Base-by-base conservation (phyloP, 2,329 filamentous ascomycete species). In the Cephalotrichum gorgonifer region DNA sequence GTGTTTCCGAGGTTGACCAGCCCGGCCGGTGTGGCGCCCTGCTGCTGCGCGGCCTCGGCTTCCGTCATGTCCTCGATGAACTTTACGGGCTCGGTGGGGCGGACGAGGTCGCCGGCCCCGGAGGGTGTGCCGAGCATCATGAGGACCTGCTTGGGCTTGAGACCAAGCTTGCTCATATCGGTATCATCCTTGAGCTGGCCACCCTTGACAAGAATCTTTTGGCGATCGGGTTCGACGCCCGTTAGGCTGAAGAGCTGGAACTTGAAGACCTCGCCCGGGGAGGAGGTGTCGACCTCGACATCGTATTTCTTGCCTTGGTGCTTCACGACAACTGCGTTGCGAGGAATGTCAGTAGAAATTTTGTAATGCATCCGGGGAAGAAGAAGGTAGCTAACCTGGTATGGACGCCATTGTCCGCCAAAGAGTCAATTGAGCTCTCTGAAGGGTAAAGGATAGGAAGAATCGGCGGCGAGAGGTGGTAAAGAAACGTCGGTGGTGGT, bases 1-100 rank as follows among this genome's bases (percentile, higher is more conserved):
- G 94, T 98, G 67, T 98, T 98, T 57, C 94, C 93, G 53, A 96
- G 73, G 62, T 98, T 98, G 63, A 86, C 78, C 53, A 98, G 72
- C 43, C 93, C 93, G 50, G 90, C 86, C 2, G 94, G 93, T 43
- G 78, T 91, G 44, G 90, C 90, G 51, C 88, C 89, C 52, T 84
- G 85, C 62, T 85, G 79, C 64, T 83, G 82, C 22, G 93, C 91
- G 47, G 83, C 80, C 66, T 97, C 91, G 27, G 89, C 90, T 63
- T 95, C 90, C 25, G 88, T 94, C 91, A 98, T 96, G 64, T 98
- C 93, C 68, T 98, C 93, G 54, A 95, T 69, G 59, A 98, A 98
- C 66, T 86, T 93, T 60, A 90, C 76, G 56, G 79, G 76, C 61
- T 94, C 85, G 62, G 85, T 86, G 28, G 93, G 93, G 47, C 85